These are phyloP conservation scores for Amborella trichopoda DNA, from an alignment of 164 flowering plant genomes.

Conservation along the genomic window DNA sequence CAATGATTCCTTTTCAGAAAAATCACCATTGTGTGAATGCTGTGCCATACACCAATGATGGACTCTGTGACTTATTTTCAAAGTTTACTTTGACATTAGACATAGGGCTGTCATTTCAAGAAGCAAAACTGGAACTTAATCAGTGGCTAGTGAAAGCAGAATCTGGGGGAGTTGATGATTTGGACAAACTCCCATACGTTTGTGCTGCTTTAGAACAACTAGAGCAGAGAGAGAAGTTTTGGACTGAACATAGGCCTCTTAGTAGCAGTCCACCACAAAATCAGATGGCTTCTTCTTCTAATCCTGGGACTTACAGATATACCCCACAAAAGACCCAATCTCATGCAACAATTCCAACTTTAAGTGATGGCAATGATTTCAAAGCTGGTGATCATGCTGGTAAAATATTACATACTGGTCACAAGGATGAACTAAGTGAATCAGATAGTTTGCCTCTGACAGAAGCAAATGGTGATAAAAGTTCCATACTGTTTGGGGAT, in stretches of 20 bases:
- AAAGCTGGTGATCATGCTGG: slow-evolving; percentile 9
- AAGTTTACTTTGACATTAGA: slow-evolving; percentile 74
- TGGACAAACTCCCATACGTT: slow-evolving; percentile 88
- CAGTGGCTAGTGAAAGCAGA: slow-evolving; percentile 85
- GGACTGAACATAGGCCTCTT: slow-evolving; percentile 36
- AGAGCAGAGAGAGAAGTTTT: slow-evolving; percentile 61
- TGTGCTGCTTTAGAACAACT: slow-evolving; percentile 81
- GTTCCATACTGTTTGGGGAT: slow-evolving; percentile 16
- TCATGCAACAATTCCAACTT: slow-evolving; percentile 10
- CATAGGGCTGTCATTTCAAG: slow-evolving; percentile 68
- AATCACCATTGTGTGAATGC: slow-evolving; percentile 16
- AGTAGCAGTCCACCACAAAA: slow-evolving; percentile 11
- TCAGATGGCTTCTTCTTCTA: slow-evolving; percentile 4
- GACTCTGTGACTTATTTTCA: slow-evolving; percentile 40
- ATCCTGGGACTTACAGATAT: slow-evolving; percentile 11
- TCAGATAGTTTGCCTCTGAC: slow-evolving; percentile 3
- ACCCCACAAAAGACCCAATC: slow-evolving; percentile 6
- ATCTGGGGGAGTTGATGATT: slow-evolving; percentile 80
- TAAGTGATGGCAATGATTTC: slow-evolving; percentile 7
- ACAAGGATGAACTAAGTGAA: slow-evolving; percentile 10
- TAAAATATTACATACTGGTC: slow-evolving; percentile 4
- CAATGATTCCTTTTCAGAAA: slow-evolving; percentile 39
- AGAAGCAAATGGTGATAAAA: slow-evolving; percentile 15
- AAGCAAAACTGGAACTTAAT: slow-evolving; percentile 69
- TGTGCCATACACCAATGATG: slow-evolving; percentile 5